Evolutionary conservation across 139 green algal genomes (phyloP).

Genomic region (Spirogloea muscicola): DNA sequence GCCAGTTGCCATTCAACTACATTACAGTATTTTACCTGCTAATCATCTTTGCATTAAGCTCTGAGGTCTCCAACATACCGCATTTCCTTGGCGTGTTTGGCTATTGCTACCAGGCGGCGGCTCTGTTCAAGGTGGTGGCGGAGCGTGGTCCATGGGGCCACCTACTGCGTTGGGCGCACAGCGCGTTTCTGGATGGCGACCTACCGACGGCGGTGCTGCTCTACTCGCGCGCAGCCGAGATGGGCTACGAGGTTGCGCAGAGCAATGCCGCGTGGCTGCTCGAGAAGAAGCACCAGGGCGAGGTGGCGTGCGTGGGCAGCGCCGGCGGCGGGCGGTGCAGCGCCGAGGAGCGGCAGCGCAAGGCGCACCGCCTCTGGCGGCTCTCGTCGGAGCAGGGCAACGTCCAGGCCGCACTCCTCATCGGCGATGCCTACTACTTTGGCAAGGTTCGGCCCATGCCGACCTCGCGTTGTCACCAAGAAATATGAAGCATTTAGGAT

Average conservation of each 20-base stretch:
- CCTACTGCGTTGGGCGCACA: conserved; percentile 53
- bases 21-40: neutral
- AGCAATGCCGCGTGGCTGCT: conserved; percentile 93
- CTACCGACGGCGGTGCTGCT: conserved; percentile 55
- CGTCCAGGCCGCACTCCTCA: conserved; percentile 62
- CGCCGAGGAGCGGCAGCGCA: conserved; percentile 17
- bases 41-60: conserved; percentile 1
- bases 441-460: conserved; percentile 55
- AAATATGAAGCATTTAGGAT: too few species aligned
- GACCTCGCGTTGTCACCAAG: neutral
- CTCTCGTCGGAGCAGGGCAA: conserved; percentile 71
- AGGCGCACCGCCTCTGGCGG: conserved; percentile 32
- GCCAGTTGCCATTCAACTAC: too few species aligned
- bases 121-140: conserved; percentile 61
- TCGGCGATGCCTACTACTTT: conserved; percentile 86
- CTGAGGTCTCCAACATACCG: neutral
- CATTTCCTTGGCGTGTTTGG: neutral
- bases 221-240: conserved; percentile 76
- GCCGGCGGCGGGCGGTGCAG: neutral
- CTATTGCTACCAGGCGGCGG: conserved; percentile 42
- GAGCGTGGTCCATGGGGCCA: conserved; percentile 56
- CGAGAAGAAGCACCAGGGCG: conserved; percentile 7
- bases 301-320: conserved; percentile 12
- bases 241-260: conserved; percentile 84
- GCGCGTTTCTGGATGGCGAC: too few species aligned